Conservation (phyloP, 2,329 filamentous ascomycete genomes). For the Stachybotrys elegans region DNA sequence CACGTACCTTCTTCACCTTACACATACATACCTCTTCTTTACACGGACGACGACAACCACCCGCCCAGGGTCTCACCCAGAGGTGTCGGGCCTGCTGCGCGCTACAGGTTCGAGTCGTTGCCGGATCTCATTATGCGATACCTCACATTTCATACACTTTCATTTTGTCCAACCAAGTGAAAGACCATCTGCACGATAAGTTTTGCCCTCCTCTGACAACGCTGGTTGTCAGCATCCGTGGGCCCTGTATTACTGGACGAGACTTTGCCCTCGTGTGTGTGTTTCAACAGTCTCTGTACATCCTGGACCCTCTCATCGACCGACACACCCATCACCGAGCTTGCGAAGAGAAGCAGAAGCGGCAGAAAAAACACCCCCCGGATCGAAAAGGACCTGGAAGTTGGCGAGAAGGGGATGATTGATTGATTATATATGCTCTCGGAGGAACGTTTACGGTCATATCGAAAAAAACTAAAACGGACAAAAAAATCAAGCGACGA, state of each 20-base stretch:
- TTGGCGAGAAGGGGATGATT: conserved; percentile 15
- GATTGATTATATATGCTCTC: conserved; percentile 14
- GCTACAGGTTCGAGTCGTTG: no score
- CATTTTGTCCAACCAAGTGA: conserved; percentile 18
- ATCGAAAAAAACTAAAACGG: conserved; percentile 16
- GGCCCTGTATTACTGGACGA: conserved; percentile 31
- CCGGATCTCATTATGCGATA: no score
- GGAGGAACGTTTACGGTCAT: conserved; percentile 22
- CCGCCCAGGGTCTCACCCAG: no score
- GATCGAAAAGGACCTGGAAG: conserved; percentile 12
- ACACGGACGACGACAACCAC: conserved; percentile 13
- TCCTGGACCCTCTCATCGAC: conserved; percentile 13
- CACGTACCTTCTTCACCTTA: conserved; percentile 22
- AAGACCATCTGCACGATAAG: conserved; percentile 28
- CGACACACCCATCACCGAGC: no score
- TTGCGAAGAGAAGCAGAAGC: no score
- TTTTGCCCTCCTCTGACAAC: conserved; percentile 24
- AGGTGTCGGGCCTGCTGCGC: no score
- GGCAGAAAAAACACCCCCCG: conserved; percentile 6
- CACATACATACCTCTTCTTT: conserved; percentile 20
- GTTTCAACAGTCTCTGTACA: conserved; percentile 22
- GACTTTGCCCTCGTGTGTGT: conserved; percentile 9
- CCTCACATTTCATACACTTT: conserved; percentile 22
- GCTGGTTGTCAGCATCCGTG: conserved; percentile 23
- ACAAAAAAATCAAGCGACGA: conserved; percentile 11